Conservation (phyloP, 306 rosid genomes). For the Dryas drummondii region DNA sequence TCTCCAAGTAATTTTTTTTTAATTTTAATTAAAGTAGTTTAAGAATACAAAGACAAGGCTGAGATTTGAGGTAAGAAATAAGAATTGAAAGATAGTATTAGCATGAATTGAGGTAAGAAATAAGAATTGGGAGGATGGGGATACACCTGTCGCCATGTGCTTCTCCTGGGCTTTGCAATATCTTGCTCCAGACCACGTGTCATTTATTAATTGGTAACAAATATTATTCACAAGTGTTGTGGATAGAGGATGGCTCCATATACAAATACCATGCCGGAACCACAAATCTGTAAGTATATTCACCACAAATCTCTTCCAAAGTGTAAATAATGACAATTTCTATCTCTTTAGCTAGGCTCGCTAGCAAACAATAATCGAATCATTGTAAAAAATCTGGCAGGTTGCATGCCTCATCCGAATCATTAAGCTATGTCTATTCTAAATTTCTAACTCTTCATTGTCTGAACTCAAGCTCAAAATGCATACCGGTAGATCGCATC, state of each 20-base stretch:
- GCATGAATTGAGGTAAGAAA: too few species aligned
- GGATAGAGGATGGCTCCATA: not conserved
- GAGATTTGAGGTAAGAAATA: too few species aligned
- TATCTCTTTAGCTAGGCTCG: not conserved
- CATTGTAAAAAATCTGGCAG: not conserved
- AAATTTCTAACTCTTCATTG: not conserved
- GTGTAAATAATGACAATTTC: not conserved
- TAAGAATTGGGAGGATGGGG: too few species aligned
- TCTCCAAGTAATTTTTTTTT: too few species aligned
- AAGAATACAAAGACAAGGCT: too few species aligned
- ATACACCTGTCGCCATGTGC: too few species aligned
- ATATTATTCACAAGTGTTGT: not conserved
- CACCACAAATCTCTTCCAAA: not conserved
- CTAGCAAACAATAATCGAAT: not conserved
- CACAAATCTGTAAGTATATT: not conserved
- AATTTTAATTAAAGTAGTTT: too few species aligned
- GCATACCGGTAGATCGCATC: constrained; percentile 88
- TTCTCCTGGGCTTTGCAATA: too few species aligned
- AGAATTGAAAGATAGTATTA: too few species aligned
- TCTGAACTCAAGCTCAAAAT: constrained; percentile 46
- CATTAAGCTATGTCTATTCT: not conserved
- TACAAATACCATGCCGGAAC: not conserved
- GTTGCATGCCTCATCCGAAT: not conserved
- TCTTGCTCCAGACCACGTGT: too few species aligned
- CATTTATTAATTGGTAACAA: not conserved